Percentiles rank a stretch among this genome's conserved stretches.
phyloP scores from a whole-genome alignment of 306 rosid species.

The Quercus agrifolia region DNA sequence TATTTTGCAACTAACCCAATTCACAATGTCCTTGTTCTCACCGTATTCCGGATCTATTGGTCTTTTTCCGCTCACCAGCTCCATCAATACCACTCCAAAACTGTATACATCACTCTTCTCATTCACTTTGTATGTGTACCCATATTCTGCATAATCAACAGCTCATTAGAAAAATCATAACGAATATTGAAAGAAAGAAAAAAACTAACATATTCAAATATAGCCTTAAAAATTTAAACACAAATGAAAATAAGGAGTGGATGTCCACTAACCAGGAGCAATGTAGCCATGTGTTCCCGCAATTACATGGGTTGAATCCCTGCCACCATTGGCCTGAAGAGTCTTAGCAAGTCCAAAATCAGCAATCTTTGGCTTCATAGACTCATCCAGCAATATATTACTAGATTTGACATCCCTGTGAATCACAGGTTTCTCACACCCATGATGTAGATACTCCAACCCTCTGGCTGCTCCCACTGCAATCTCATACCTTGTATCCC shows the following conservation, averaged over 20 bases:
- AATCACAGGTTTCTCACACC: constrained; percentile 70
- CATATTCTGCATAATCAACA: constrained; percentile 61
- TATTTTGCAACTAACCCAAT: constrained; percentile 61
- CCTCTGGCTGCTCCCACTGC: constrained; percentile 89
- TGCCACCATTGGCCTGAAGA: constrained; percentile 39
- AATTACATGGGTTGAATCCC: constrained; percentile 68
- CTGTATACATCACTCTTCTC: constrained; percentile 97
- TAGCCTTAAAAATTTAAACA: background rate
- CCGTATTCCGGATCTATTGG: constrained; percentile 76
- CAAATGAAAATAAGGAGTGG: background rate
- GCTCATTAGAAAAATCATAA: background rate
- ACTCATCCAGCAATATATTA: constrained; percentile 84
- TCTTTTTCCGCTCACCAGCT: constrained; percentile 75
- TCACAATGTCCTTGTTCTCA: constrained; percentile 74
- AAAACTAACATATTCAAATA: no score
- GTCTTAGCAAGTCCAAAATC: constrained; percentile 94
- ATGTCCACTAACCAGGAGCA: constrained; percentile 70
- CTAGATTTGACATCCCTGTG: constrained; percentile 94
- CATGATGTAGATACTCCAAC: constrained; percentile 88
- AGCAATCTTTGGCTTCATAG: constrained; percentile 82
- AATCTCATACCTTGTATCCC: constrained; percentile 80
- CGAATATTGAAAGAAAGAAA: background rate
- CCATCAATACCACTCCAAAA: constrained; percentile 90
- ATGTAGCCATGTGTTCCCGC: constrained; percentile 95
- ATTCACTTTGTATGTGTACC: constrained; percentile 69